Conservation (phyloP, 164 flowering plant species). For the Cinnamomum micranthum region DNA sequence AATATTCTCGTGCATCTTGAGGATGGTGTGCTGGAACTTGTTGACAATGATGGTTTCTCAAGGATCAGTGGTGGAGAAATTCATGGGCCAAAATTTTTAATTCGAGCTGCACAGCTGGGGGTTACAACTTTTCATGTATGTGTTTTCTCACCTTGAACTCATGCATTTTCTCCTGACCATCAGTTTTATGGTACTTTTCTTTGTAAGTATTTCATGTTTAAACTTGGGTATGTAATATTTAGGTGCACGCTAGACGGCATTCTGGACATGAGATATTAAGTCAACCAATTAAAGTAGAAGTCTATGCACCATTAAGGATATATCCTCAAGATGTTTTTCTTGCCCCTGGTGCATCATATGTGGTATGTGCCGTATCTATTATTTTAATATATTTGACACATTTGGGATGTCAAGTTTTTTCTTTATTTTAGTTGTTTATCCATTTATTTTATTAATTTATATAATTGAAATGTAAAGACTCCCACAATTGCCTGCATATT, state of each 20-base stretch:
- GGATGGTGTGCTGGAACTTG: conserved; percentile 55
- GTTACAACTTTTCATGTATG: conserved; percentile 74
- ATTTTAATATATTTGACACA: not conserved
- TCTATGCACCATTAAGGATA: conserved; percentile 69
- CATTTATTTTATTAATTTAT: too few relatives aligned
- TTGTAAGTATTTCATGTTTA: conserved; percentile 3
- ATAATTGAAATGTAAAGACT: not conserved
- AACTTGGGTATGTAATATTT: conserved; percentile 17
- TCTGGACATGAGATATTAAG: conserved; percentile 77
- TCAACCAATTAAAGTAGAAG: conserved; percentile 67
- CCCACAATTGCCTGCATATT: too few relatives aligned
- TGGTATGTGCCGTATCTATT: conserved; percentile 38
- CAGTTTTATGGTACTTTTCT: not conserved
- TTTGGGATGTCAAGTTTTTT: not conserved
- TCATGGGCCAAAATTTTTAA: conserved; percentile 37
- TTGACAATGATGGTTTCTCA: conserved; percentile 28
- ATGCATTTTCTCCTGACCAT: not conserved
- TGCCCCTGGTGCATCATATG: conserved; percentile 83
- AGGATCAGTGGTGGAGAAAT: conserved; percentile 26
- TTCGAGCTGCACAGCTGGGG: conserved; percentile 58
- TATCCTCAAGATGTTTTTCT: conserved; percentile 67
- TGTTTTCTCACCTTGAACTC: not conserved
- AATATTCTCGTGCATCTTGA: conserved; percentile 65
- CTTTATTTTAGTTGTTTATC: not conserved
- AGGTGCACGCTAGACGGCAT: conserved; percentile 70